These are phyloP conservation scores for Phytopythium chamaehyphon DNA, from an alignment of 352 stramenopile species.

Conservation along the genomic window DNA sequence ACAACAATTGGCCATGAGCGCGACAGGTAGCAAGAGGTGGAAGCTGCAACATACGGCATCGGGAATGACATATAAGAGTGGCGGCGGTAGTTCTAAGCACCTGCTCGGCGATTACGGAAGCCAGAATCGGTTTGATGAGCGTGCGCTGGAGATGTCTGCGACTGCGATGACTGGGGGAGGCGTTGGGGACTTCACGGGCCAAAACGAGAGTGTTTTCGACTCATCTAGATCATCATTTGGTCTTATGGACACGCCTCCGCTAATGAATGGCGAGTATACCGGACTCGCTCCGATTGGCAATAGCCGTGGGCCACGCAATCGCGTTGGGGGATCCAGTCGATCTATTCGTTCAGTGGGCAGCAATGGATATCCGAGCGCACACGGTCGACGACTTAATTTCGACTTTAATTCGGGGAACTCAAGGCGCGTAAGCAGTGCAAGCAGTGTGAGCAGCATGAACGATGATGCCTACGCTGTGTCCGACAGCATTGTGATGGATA, in stretches of 20 bases:
- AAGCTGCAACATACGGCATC: conserved; percentile 20
- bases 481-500: conserved; percentile 64
- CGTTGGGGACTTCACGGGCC: conserved; percentile 11
- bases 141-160: conserved; percentile 20
- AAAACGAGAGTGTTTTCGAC: conserved; percentile 24
- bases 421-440: conserved; percentile 37
- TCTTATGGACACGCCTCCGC: conserved; percentile 17
- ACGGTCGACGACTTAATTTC: conserved; percentile 25
- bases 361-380: conserved; percentile 14
- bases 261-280: conserved; percentile 1
- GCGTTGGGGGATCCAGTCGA: conserved; percentile 15
- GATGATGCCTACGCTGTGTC: conserved; percentile 43
- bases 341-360: conserved; percentile 26
- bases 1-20: conserved; percentile 9
- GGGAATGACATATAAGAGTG: background rate
- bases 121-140: conserved; percentile 36
- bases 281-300: conserved; percentile 12
- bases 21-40: conserved; percentile 11
- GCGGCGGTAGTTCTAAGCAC: conserved; percentile 16
- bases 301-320: conserved; percentile 12
- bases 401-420: conserved; percentile 25
- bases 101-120: conserved; percentile 34
- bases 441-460: conserved; percentile 45
- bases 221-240: conserved; percentile 25
- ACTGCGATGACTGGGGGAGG: background rate